Conservation (phyloP, 2,329 filamentous ascomycete species). For the Lecanicillium sp. region DNA sequence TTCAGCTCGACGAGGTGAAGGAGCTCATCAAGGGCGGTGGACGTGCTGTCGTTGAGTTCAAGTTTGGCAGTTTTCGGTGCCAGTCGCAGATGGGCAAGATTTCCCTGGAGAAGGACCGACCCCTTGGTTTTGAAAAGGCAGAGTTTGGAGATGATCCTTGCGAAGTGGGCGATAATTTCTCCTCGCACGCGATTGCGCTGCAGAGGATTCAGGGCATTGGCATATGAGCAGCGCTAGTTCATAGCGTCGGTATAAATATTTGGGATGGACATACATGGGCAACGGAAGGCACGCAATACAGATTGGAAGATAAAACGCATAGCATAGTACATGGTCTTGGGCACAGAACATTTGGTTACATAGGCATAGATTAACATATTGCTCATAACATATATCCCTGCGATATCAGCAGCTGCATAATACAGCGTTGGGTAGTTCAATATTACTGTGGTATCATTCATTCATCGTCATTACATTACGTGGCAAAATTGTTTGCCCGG, state of each 20-base stretch:
- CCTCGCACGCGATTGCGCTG: conserved; percentile 27
- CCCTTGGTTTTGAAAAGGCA: conserved; percentile 30
- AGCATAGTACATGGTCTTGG: too few species aligned
- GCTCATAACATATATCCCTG: too few species aligned
- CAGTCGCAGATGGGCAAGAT: conserved; percentile 46
- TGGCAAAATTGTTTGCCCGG: too few species aligned
- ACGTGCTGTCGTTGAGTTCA: conserved; percentile 39
- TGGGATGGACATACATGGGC: too few species aligned
- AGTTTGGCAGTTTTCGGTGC: conserved; percentile 50
- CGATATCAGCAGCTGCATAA: too few species aligned
- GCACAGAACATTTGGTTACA: neutral
- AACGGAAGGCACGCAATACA: too few species aligned
- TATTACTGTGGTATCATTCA: too few species aligned
- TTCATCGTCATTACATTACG: neutral
- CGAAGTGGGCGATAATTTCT: conserved; percentile 28
- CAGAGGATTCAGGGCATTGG: conserved; percentile 28
- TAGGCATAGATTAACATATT: too few species aligned
- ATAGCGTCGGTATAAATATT: too few species aligned
- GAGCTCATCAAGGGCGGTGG: conserved; percentile 23
- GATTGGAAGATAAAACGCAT: too few species aligned
- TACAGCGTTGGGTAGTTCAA: too few species aligned
- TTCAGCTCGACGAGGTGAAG: conserved; percentile 40
- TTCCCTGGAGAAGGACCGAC: conserved; percentile 30
- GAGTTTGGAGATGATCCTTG: conserved; percentile 35
- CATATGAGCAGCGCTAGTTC: too few species aligned